These are phyloP conservation scores for Harringtonia lauricola DNA, from an alignment of 2,329 filamentous ascomycete genomes.

Conservation along the genomic window DNA sequence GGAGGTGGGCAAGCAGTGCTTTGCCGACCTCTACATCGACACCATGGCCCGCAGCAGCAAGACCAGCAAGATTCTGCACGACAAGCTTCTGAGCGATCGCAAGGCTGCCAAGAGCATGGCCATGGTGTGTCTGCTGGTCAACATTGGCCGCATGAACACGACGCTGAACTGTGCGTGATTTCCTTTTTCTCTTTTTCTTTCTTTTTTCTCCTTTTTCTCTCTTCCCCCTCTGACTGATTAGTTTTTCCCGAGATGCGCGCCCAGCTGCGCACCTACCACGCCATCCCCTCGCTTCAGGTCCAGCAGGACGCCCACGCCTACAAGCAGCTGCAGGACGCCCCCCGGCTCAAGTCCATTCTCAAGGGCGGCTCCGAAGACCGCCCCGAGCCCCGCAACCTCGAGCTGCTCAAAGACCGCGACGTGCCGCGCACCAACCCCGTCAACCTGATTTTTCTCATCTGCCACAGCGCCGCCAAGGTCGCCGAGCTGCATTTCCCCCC, in stretches of 20 bases:
- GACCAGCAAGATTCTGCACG: constrained; percentile 95
- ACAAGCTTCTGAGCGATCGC: constrained; percentile 87
- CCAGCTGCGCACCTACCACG: constrained; percentile 93
- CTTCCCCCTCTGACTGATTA: constrained; percentile 24
- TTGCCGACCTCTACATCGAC: constrained; percentile 95
- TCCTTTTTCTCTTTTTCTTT: neutral
- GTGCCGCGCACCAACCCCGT: constrained; percentile 85
- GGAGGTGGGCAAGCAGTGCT: constrained; percentile 54
- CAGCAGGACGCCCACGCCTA: constrained; percentile 92
- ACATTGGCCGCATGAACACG: constrained; percentile 97
- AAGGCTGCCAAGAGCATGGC: constrained; percentile 95
- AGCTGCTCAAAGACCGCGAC: constrained; percentile 60
- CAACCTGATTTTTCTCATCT: constrained; percentile 91
- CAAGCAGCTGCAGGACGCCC: constrained; percentile 95
- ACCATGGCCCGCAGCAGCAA: constrained; percentile 98
- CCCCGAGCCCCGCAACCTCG: constrained; percentile 69
- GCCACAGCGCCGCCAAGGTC: constrained; percentile 79
- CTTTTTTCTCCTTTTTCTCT: constrained; percentile 15
- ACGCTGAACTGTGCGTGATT: constrained; percentile 76
- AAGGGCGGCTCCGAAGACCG: constrained; percentile 93
- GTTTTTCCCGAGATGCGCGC: constrained; percentile 99
- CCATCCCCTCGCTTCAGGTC: constrained; percentile 90
- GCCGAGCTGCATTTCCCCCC: constrained; percentile 86
- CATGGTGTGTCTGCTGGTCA: constrained; percentile 96
- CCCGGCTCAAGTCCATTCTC: constrained; percentile 88